phyloP scores from a whole-genome alignment of 768 basidiomycete genomes.

The Russula sp. region DNA sequence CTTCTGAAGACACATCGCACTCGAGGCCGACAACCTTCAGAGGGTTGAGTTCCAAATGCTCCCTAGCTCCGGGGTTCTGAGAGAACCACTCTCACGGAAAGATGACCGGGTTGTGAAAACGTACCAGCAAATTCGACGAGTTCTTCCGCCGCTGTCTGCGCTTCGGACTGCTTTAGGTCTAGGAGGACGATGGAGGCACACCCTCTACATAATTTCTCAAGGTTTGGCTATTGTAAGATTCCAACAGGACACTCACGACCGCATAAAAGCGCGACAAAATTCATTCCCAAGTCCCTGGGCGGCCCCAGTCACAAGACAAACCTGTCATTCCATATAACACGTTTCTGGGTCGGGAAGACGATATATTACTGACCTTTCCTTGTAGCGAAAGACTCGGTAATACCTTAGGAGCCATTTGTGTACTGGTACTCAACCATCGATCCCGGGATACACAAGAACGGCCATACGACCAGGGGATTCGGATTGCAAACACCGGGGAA shows the following conservation, averaged over 20 bases:
- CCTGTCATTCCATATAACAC: slow-evolving; percentile 43
- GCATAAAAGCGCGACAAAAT: slow-evolving; percentile 86
- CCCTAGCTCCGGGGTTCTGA: slow-evolving; percentile 47
- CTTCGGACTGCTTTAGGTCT: slow-evolving; percentile 73
- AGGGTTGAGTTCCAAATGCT: slow-evolving; percentile 52
- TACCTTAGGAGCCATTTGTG: slow-evolving; percentile 42
- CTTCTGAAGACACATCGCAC: slow-evolving; percentile 86
- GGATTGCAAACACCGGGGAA: background rate
- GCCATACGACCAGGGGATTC: background rate
- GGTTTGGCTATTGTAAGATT: background rate
- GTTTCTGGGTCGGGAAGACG: background rate
- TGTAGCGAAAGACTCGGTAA: slow-evolving; percentile 77
- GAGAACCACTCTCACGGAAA: slow-evolving; percentile 33
- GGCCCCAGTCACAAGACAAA: slow-evolving; percentile 90
- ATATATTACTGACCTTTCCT: slow-evolving; percentile 53
- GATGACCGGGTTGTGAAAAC: slow-evolving; percentile 36
- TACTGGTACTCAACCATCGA: slow-evolving; percentile 26
- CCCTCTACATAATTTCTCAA: slow-evolving; percentile 50
- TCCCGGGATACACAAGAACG: background rate
- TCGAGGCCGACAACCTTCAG: slow-evolving; percentile 71
- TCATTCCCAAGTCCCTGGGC: slow-evolving; percentile 88
- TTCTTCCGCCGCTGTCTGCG: slow-evolving; percentile 63
- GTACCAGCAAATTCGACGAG: slow-evolving; percentile 53
- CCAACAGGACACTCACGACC: slow-evolving; percentile 55
- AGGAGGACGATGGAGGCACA: slow-evolving; percentile 77